These are phyloP conservation scores for Alternaria brassicae DNA, from an alignment of 2,329 filamentous ascomycete species.

Conservation along the genomic window DNA sequence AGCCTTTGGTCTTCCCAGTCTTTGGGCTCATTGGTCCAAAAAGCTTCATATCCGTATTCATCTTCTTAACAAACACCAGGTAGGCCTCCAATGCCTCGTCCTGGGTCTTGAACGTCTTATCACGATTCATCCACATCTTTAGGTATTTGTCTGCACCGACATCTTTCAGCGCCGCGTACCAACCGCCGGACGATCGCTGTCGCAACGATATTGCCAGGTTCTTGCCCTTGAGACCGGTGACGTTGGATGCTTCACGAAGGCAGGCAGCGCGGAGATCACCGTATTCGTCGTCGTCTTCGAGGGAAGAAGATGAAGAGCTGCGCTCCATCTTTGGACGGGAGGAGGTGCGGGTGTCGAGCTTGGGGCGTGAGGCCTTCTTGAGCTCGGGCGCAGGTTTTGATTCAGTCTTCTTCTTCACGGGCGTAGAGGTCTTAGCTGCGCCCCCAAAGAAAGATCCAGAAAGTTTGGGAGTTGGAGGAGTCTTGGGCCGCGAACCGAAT, in stretches of 20 bases:
- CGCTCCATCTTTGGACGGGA: constrained; percentile 13
- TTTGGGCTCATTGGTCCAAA: constrained; percentile 30
- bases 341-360: constrained; percentile 7
- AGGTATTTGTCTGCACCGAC: constrained; percentile 36
- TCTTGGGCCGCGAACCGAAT: constrained; percentile 16
- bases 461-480: constrained; percentile 12
- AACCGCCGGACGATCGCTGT: constrained; percentile 30
- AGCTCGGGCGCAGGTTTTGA: constrained; percentile 7
- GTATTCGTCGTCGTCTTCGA: constrained; percentile 10
- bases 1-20: constrained; percentile 14
- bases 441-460: not conserved
- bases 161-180: constrained; percentile 40
- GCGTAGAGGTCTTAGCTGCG: constrained; percentile 1
- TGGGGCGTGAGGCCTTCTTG: constrained; percentile 8
- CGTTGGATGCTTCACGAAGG: constrained; percentile 21
- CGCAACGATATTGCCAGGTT: constrained; percentile 29
- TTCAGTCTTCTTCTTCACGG: constrained; percentile 6
- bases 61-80: constrained; percentile 33
- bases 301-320: constrained; percentile 5
- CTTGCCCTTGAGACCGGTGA: constrained; percentile 34
- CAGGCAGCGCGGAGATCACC: constrained; percentile 14
- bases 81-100: constrained; percentile 36
- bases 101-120: constrained; percentile 31
- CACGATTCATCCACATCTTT: constrained; percentile 42
- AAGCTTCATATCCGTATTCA: constrained; percentile 30